Evolutionary conservation across 1,284 basidiomycete genomes (phyloP).

Genomic region (Sporisorium graminicola): DNA sequence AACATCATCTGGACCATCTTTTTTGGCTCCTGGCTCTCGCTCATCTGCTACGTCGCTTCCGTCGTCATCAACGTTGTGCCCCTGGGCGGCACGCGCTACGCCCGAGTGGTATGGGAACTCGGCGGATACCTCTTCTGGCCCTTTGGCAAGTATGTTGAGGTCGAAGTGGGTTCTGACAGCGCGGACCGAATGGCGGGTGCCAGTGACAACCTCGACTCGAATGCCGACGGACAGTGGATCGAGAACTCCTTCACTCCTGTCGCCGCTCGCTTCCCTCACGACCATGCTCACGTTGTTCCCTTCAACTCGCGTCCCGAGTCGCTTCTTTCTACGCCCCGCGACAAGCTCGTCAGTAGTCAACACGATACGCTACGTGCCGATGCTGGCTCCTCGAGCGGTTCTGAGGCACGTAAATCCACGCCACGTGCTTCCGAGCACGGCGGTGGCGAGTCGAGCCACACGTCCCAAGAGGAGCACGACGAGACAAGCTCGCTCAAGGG

Average conservation of each 20-base stretch:
- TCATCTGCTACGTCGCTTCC: conserved; percentile 79
- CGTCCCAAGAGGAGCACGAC: conserved; percentile 36
- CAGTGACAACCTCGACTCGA: conserved; percentile 13
- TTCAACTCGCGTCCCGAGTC: conserved; percentile 53
- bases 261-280: conserved; percentile 60
- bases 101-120: conserved; percentile 87
- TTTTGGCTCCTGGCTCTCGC: conserved; percentile 86
- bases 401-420: conserved; percentile 36
- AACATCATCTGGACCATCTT: conserved; percentile 89
- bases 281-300: conserved; percentile 53
- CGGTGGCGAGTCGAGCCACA: conserved; percentile 31
- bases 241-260: conserved; percentile 66
- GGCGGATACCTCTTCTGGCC: conserved; percentile 98
- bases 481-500: conserved; percentile 53
- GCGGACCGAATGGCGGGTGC: conserved; percentile 52
- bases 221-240: conserved; percentile 69
- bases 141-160: conserved; percentile 98
- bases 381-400: conserved; percentile 38
- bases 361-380: conserved; percentile 36
- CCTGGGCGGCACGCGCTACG: conserved; percentile 84
- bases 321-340: conserved; percentile 23
- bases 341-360: conserved; percentile 36
- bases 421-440: conserved; percentile 33
- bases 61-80: conserved; percentile 80
- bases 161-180: conserved; percentile 71